Base-by-base conservation (phyloP, 371 early-diverging fungal species). In the Haplosporangium sp. region DNA sequence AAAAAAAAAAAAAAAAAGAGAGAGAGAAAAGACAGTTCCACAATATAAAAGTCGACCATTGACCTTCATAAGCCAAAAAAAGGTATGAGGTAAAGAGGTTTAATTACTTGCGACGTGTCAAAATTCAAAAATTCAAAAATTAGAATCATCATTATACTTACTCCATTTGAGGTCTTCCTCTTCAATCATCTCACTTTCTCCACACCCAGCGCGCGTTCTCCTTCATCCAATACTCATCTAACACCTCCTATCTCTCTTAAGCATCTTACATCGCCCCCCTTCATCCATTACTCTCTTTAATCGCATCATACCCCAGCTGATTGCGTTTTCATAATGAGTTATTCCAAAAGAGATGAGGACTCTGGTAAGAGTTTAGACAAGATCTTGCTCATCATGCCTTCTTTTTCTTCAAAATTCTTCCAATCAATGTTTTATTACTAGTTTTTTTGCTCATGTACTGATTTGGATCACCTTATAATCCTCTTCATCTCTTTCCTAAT, bases 291-390 rank as follows among this genome's bases (percentile, higher is more conserved):
- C 57, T 6, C 60, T 38, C 63, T 47, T 15, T 50, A 58, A 38
- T 45, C 62, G 39, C 52, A 40, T 50, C 63, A 45, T 19, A 35
- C 20, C 55, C 53, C 52, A 53, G 59, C 35, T 70, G 65, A 67
- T 75, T 71, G 19, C 44, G 53, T 65, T 71, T 67, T 40, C 79
- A 85, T 71, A 82, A 90, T 90, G 90, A 90, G 88, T 83, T 90
- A 88, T 78, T 85, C 79, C 67, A 90, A 90, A 79, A 86, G 88
- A 84, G 90, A 90, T 82, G 90, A 90, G 81, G 82, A 81, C 76
- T 81, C 82, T 74, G 82, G 82, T 75, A 81, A 79, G 11, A n/a
- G 38, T 53, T 55, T 27, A 37, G 10, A 7, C 37, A 53, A 40
- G 27, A 50, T 61, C 15, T 10, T 8, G n/a, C 38, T 9, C 53